Conservation (phyloP, 495 filamentous ascomycete genomes). For the Xylaria intraflava region DNA sequence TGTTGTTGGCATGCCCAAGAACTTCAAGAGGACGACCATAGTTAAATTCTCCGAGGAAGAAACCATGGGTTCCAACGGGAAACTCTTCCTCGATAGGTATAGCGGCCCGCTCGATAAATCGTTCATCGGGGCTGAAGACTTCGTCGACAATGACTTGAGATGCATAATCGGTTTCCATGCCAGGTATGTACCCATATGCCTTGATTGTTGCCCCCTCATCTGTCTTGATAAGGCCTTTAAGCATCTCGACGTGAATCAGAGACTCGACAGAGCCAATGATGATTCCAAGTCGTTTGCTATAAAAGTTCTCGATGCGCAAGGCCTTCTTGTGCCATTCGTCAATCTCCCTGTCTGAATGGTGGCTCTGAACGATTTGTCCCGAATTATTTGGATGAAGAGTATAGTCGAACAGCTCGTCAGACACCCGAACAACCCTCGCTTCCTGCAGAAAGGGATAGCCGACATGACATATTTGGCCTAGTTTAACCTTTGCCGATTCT, state of each 20-base stretch:
- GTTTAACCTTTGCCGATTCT: slow-evolving; percentile 64
- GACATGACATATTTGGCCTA: slow-evolving; percentile 81
- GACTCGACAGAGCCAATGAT: slow-evolving; percentile 82
- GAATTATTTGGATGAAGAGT: slow-evolving; percentile 54
- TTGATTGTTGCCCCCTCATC: slow-evolving; percentile 89
- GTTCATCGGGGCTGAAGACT: slow-evolving; percentile 83
- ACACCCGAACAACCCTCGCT: slow-evolving; percentile 79
- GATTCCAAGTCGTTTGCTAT: slow-evolving; percentile 86
- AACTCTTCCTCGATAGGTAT: slow-evolving; percentile 89
- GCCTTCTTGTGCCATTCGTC: slow-evolving; percentile 79
- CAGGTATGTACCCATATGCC: slow-evolving; percentile 83
- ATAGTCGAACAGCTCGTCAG: slow-evolving; percentile 92
- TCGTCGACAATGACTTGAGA: slow-evolving; percentile 84
- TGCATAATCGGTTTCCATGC: slow-evolving; percentile 87
- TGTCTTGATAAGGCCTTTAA: slow-evolving; percentile 84
- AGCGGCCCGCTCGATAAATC: slow-evolving; percentile 84
- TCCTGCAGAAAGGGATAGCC: slow-evolving; percentile 96
- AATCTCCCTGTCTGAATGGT: slow-evolving; percentile 73
- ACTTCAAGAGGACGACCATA: slow-evolving; percentile 88
- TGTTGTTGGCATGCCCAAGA: slow-evolving; percentile 54
- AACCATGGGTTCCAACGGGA: slow-evolving; percentile 68
- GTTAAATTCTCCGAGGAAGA: slow-evolving; percentile 94
- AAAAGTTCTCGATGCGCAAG: slow-evolving; percentile 70
- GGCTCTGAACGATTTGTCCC: slow-evolving; percentile 53
- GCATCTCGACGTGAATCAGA: slow-evolving; percentile 82